phyloP scores from a whole-genome alignment of 2,329 filamentous ascomycete species.

The Fusarium sp. region DNA sequence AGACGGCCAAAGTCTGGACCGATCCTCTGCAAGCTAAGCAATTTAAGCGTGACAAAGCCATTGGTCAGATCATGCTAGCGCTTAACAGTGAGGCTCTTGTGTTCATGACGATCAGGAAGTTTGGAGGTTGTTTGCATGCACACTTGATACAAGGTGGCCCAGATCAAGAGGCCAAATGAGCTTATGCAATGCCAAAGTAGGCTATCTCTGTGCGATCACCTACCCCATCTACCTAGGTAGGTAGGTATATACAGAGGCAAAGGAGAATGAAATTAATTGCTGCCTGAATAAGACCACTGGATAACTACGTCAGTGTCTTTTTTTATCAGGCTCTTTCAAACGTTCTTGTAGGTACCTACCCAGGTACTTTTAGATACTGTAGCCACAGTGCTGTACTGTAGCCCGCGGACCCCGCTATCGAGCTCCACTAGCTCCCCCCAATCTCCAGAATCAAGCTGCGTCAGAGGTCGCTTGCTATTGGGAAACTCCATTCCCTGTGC shows the following conservation, averaged over 20 bases:
- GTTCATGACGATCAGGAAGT: constrained; percentile 37
- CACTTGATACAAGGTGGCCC: constrained; percentile 4
- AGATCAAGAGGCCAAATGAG: constrained; percentile 1
- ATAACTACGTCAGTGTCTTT: neutral
- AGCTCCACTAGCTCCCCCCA: constrained; percentile 31
- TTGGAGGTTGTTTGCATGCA: constrained; percentile 15
- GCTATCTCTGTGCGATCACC: neutral
- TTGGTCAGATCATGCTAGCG: constrained; percentile 23
- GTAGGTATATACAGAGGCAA: too few relatives aligned
- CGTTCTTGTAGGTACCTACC: too few relatives aligned
- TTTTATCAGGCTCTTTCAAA: constrained; percentile 14
- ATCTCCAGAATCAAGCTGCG: constrained; percentile 6
- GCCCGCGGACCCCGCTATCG: constrained; percentile 22
- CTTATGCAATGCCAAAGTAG: neutral
- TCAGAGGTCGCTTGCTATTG: constrained; percentile 1
- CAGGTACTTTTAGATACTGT: constrained; percentile 6
- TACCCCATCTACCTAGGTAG: too few relatives aligned
- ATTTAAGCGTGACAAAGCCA: neutral
- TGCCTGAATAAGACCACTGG: constrained; percentile 7
- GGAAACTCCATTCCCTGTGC: neutral
- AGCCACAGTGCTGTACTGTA: too few relatives aligned
- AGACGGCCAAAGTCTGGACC: constrained; percentile 16
- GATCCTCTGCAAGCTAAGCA: neutral
- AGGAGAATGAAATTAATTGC: neutral
- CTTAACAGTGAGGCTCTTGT: constrained; percentile 26